Evolutionary conservation across 225 moss, liverwort and hornwort species (phyloP), one percentile per base, ranked within the genome.

Genomic region (Physcomitrium patens): DNA sequence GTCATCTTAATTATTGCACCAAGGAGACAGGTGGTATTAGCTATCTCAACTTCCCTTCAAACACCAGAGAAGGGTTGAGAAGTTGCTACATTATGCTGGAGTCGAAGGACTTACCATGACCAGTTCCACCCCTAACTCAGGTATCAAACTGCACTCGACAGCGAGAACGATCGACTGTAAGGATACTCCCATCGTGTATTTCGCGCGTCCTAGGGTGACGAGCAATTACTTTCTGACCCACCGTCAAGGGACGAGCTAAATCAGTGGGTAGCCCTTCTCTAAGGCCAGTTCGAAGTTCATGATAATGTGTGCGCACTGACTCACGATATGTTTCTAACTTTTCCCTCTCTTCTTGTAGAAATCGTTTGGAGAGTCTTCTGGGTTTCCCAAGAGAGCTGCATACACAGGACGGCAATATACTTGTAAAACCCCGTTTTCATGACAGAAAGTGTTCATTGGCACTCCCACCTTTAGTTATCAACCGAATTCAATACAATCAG

Each of bases 111-210:
- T 65, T 95, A 99, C 99, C 93, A 78, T 79, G 44, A 99, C 99
- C 84, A 99, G 88, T 81, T 99, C 99, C 77, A 99, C 99, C 49
- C 99, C 99, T 67, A 99, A 90, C 79, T 99, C 99, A 49, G 95
- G 93, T 62, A 85, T 99, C 99, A 88, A 99, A 99, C 82, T 99
- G 99, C 60, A 99, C 99, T 70, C 99, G 84, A 84, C 95, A 99
- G 56, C 93, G 90, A 68, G 84, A 89, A 62, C 95, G 90, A 78
- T 99, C 99, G 44, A 99, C 99, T 69, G 95, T 99, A 43, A 99
- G 86, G 64, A 99, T 92, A 76, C 95, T 99, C 67, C 99, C 99
- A 70, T 95, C 93, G 72, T 99, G 99, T 67, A 99, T 90, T 81
- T 95, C 90, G 54, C 87, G 80, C 41, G 93, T 95, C 70, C 79